Base-by-base conservation (phyloP, 2,329 filamentous ascomycete genomes). In the Laburnicola sp. region DNA sequence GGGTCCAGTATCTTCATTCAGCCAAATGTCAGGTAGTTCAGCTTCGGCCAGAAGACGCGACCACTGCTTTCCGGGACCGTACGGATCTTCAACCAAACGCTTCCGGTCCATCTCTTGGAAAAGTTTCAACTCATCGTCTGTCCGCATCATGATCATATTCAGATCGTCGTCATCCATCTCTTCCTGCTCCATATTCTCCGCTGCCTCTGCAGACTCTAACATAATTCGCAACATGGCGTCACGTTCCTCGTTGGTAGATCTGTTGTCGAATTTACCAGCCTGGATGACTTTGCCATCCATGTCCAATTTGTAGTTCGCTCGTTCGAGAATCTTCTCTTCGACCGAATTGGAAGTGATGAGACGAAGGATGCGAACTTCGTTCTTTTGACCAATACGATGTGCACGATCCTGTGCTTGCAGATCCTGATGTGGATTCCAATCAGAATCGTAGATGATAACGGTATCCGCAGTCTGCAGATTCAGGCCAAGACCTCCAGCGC, bases 281-380 rank as follows among this genome's bases (percentile, higher is more conserved):
- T 99, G 94, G 63, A 99, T 99, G 70, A 99, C 92, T 75, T 99
- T 99, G 78, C 94, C 93, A 69, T 99, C 94, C 88, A 99, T 97
- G 73, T 97, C 93, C 59, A 99, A 83, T 82, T 99, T 99, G 83
- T 88, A 99, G 62, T 96, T 88, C 2, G 94, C 94, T 71, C 93
- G 88, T 73, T 97, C 94, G 45, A 99, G 79, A 70, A 99, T 99
- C 80, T 97, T 97, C 75, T 99, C 94, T 75, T 99, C 94, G 2
- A 99, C 92, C 0, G 94, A 97, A 66, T 96, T 96, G 7, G 91
- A 95, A 59, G 88, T 97, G 74, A 99, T 97, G 38, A 99, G 81
- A 74, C 94, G 87, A 53, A 99, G 78, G 72, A 99, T 99, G 64
- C 94, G 89, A 50, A 99, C 94, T 75, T 99, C 94, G 65, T 99